These are phyloP conservation scores for Apophysomyces trapeziformis DNA, from an alignment of 371 early-diverging fungal genomes.

Conservation along the genomic window DNA sequence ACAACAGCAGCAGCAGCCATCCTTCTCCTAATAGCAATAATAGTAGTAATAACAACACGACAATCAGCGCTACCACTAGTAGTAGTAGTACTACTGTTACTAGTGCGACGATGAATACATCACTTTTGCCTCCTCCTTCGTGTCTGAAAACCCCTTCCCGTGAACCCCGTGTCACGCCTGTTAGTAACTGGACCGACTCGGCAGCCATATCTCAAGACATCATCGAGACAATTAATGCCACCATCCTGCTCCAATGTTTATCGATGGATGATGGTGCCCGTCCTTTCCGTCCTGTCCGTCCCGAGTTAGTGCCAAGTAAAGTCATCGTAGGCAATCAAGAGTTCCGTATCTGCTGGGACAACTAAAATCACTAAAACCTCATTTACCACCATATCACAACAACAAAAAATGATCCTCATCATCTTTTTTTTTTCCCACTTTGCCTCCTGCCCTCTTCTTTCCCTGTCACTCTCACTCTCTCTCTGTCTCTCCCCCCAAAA, in stretches of 20 bases:
- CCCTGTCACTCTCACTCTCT: neutral
- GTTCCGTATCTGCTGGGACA: slow-evolving; percentile 43
- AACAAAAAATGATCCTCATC: slow-evolving; percentile 1
- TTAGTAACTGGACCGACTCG: slow-evolving; percentile 17
- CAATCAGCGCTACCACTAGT: neutral
- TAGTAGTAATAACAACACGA: slow-evolving; percentile 2
- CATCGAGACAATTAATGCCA: slow-evolving; percentile 60
- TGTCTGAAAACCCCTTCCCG: neutral
- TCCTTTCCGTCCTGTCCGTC: slow-evolving; percentile 42
- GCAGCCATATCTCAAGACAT: slow-evolving; percentile 37
- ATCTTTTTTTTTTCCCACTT: neutral
- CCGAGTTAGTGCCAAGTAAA: slow-evolving; percentile 33
- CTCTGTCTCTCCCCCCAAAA: neutral
- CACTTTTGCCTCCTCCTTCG: neutral
- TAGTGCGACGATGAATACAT: slow-evolving; percentile 4
- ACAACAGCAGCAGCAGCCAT: neutral
- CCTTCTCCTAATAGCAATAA: neutral
- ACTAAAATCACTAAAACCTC: slow-evolving; percentile 13
- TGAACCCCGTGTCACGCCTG: slow-evolving; percentile 12
- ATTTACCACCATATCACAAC: slow-evolving; percentile 3
- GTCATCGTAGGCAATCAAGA: slow-evolving; percentile 44
- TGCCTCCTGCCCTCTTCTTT: neutral
- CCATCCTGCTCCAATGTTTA: slow-evolving; percentile 56
- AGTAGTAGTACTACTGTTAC: slow-evolving; percentile 9
- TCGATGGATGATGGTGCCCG: slow-evolving; percentile 60